Conservation (phyloP, 2,329 filamentous ascomycete species). For the Cercospora zeae-maydis region DNA sequence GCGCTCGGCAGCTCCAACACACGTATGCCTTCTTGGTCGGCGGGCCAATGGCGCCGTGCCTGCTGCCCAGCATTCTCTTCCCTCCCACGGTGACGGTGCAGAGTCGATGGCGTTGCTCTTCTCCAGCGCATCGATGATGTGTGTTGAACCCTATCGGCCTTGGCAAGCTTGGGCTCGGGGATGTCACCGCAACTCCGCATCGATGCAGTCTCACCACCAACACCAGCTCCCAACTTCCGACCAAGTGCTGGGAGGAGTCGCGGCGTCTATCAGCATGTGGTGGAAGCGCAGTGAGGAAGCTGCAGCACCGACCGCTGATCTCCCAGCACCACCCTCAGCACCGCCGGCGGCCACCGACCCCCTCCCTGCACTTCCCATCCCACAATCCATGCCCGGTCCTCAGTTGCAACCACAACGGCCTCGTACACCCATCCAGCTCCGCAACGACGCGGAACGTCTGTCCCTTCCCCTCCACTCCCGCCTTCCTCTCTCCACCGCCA, state of each 20-base stretch:
- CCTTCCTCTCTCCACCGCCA: constrained; percentile 29
- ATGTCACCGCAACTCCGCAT: constrained; percentile 3
- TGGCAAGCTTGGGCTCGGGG: neutral
- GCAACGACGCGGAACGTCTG: constrained; percentile 30
- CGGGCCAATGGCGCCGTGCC: constrained; percentile 13
- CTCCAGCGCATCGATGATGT: too few relatives aligned
- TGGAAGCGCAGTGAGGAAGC: neutral
- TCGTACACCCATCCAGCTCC: neutral
- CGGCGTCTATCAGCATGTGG: neutral
- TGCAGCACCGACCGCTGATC: neutral
- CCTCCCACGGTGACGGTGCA: neutral
- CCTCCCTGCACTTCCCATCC: neutral
- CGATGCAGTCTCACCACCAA: neutral
- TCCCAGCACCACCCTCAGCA: neutral
- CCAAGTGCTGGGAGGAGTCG: constrained; percentile 4
- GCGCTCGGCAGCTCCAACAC: constrained; percentile 24
- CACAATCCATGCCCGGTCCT: neutral
- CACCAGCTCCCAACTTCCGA: neutral
- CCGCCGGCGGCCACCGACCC: neutral
- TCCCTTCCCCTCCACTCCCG: constrained; percentile 34
- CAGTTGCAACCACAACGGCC: neutral
- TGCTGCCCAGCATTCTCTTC: constrained; percentile 17
- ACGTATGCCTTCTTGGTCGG: constrained; percentile 22
- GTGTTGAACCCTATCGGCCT: neutral
- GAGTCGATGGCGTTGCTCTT: neutral